Base-by-base conservation (phyloP, 805 yeast species). In the Starmera amethionina region DNA sequence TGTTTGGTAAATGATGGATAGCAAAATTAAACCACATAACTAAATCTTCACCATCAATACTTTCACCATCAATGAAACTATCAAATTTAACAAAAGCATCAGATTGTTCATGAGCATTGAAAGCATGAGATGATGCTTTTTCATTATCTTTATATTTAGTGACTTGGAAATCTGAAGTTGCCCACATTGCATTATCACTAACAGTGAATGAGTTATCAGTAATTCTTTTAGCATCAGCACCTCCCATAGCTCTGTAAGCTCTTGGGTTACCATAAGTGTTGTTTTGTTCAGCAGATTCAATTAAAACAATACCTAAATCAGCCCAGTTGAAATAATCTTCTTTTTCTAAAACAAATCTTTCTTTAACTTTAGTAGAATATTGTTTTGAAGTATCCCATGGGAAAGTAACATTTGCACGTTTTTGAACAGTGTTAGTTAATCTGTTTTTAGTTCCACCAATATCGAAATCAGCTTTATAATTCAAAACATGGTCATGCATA, bases 21-120 rank as follows among this genome's bases (percentile, higher is more conserved):
- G 52, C 60, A 32, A 55, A 37, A 42, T 51, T 55, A 35, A 54
- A 42, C 60, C 60, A 55, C n/a, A 47, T 49, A 18, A 55, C 60
- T 19, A 55, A 35, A 37, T 55, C 60, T 37, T 50, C 57, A 31
- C 57, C 57, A 25, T 40, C 52, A 22, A 54, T 27, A 34, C 37
- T 44, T 34, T 54, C 60, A 38, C 49, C 54, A 40, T 54, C 55
- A n/a, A 56, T 41, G 46, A 47, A 56, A 3, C 33, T 28, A 36
- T 42, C 34, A 31, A 56, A 55, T 28, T 48, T 37, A 14, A 54
- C 52, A 15, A 43, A 30, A 33, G 60, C 58, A 31, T 53, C 54
- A 18, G 38, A 34, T 13, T 44, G 40, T 30, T 51, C 56, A 32
- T 54, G 47, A 5, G 51, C 51, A 40, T 50, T 50, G 40, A 50